phyloP scores from a whole-genome alignment of 108 stramenopile species.

The Cyclotella kingstonii region DNA sequence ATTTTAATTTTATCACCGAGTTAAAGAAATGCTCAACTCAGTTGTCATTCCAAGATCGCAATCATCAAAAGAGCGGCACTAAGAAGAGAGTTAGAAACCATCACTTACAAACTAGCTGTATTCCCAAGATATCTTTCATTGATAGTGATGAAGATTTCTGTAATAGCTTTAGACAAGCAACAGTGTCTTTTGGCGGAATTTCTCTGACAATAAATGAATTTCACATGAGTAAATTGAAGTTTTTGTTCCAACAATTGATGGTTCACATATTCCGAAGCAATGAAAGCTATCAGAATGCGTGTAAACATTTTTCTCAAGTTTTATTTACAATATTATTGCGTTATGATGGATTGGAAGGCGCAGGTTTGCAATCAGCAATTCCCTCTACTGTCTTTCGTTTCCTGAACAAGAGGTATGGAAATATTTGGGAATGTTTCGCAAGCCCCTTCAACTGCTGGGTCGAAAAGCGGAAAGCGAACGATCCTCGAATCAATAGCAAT shows the following conservation, averaged over 20 bases:
- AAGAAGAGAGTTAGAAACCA: conserved; percentile 15
- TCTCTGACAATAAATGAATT: conserved; percentile 56
- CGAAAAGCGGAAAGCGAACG: conserved; percentile 17
- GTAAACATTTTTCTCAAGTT: conserved; percentile 35
- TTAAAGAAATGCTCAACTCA: conserved; percentile 34
- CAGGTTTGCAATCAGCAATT: conserved; percentile 83
- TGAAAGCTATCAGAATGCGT: conserved; percentile 5
- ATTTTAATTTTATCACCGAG: conserved; percentile 27
- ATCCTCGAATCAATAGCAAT: too few species aligned
- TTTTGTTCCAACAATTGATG: conserved; percentile 41
- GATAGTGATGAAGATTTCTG: conserved; percentile 1
- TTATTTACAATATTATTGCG: conserved; percentile 64
- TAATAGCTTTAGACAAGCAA: conserved; percentile 13
- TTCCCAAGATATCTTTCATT: conserved; percentile 47
- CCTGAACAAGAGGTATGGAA: conserved; percentile 59
- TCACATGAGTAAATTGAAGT: conserved; percentile 62
- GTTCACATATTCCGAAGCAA: neutral
- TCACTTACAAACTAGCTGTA: neutral
- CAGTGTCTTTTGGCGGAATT: conserved; percentile 55
- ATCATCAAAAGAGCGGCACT: neutral
- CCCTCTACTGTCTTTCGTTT: conserved; percentile 74
- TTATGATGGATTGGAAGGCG: conserved; percentile 83
- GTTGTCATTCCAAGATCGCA: conserved; percentile 9
- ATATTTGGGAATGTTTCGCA: conserved; percentile 85
- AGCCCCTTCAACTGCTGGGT: conserved; percentile 89